Evolutionary conservation across 805 yeast genomes (phyloP), one percentile per base, ranked within the genome.

Genomic region (Saturnispora mendoncae): DNA sequence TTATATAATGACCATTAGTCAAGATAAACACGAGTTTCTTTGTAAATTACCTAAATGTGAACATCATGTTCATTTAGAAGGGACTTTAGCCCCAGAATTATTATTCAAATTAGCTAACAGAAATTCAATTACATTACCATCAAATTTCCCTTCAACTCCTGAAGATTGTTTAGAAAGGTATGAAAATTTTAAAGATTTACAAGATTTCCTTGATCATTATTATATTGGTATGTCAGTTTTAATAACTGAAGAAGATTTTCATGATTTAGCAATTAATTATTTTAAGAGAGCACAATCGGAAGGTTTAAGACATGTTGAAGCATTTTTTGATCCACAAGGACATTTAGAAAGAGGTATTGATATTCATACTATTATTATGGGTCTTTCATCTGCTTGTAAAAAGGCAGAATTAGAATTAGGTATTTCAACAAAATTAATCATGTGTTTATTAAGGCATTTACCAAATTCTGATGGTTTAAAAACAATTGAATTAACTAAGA

Each of bases 251-350:
- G 65, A 75, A 37, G 95, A 84, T 63, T 84, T 84, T 60, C 78
- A 71, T 50, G 84, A 83, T 51, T 66, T 84, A 50, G 85, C 90
- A n/a, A 76, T 76, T 74, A 77, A 72, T 6, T 83, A 83, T 59
- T 80, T 82, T 63, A 56, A 55, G 35, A 76, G 71, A 49, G 84
- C 82, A 4, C 55, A 67, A 36, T 48, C 54, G 7, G 83, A 80
- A 53, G 83, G 84, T 14, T 65, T 80, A 39, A 57, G 56, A 42
- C 94, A 84, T 56, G 72, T 85, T 2, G 94, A 84, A 61, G 77
- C 78, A 1, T 84, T 84, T 58, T 84, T 80, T 51, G 94, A 84
- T 55, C 94, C 94, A 15, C 94, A 84, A 62, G 85, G 86, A 9
- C 94, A 84, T 53, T 69, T 82, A 23, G 78, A 75, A 41, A 68